These are phyloP conservation scores for Mycena kentingensis DNA, from an alignment of 768 basidiomycete genomes.

Conservation along the genomic window DNA sequence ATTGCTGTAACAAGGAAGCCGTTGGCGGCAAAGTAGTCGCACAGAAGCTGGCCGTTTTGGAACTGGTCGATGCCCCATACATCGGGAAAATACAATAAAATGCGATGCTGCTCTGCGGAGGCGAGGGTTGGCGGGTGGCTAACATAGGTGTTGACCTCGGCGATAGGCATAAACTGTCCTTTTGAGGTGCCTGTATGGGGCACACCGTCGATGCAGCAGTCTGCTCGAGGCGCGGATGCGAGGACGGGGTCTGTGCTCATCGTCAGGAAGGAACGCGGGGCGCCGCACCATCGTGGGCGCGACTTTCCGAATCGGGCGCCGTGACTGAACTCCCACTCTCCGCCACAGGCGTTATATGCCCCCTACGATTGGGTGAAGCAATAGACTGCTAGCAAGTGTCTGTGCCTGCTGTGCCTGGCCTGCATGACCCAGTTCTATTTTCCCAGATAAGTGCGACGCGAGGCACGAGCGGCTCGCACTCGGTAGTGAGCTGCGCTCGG, in stretches of 20 bases:
- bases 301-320: too few relatives aligned
- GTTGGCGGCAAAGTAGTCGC: constrained; percentile 40
- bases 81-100: constrained; percentile 40
- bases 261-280: neutral
- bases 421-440: too few relatives aligned
- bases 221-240: constrained; percentile 36
- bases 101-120: constrained; percentile 7
- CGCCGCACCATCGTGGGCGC: too few relatives aligned
- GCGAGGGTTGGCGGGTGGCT: constrained; percentile 31
- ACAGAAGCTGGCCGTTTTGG: constrained; percentile 45
- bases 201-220: constrained; percentile 43
- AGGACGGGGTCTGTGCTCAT: constrained; percentile 27
- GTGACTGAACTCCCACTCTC: too few relatives aligned
- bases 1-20: constrained; percentile 46
- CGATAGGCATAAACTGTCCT: constrained; percentile 25
- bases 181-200: constrained; percentile 39
- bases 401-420: too few relatives aligned
- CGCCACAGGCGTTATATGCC: too few relatives aligned
- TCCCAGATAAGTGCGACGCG: too few relatives aligned
- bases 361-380: too few relatives aligned
- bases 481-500: too few relatives aligned
- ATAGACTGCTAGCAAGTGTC: too few relatives aligned
- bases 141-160: constrained; percentile 41
- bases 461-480: too few relatives aligned
- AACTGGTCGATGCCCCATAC: constrained; percentile 46